Evolutionary conservation across 2,329 filamentous ascomycete species (phyloP), one percentile per base, ranked within the genome.

Genomic region (Botrytis tulipae): DNA sequence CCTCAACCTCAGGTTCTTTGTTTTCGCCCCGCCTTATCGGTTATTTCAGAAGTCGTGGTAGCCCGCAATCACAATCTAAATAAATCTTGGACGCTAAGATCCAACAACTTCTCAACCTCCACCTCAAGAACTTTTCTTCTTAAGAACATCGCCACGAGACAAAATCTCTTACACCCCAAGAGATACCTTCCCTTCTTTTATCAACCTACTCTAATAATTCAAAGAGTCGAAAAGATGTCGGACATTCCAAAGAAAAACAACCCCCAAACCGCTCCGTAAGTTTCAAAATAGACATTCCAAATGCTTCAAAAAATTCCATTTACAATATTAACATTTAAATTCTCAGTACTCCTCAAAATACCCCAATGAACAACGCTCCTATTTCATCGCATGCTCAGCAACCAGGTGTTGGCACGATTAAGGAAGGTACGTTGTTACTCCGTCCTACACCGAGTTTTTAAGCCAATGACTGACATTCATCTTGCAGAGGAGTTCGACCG

Each of bases 351-450:
- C 96, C 96, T 82, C 96, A 99, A 86, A 99, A 99, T 87, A 99
- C 96, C 73, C 96, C 96, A 79, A 92, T 94, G 78, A 94, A 91
- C 85, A 95, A 95, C 86, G 96, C 97, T 78, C 96, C 96, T 78
- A 98, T 99, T 85, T 97, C 95, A 71, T 98, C 95, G 76, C 95
- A 96, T 84, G 96, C 97, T 79, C 94, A 97, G 86, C 94, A 97
- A 85, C 96, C 96, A 76, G 93, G 92, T 78, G 92, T 99, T 76
- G 87, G 93, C 78, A 98, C 94, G 84, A 98, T 99, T 86, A 96
- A 95, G 84, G 96, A 99, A 90, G 96, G 96, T 98, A 85, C 84
- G 89, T 69, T 57, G 66, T 86, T 70, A 63, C 61, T 74, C 76
- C 77, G 76, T 77, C 78, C 76, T 77, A 77, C 78, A 78, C 77